These are phyloP conservation scores for Arabidopsis lyrata DNA, from an alignment of 441 rosid species.

Conservation along the genomic window DNA sequence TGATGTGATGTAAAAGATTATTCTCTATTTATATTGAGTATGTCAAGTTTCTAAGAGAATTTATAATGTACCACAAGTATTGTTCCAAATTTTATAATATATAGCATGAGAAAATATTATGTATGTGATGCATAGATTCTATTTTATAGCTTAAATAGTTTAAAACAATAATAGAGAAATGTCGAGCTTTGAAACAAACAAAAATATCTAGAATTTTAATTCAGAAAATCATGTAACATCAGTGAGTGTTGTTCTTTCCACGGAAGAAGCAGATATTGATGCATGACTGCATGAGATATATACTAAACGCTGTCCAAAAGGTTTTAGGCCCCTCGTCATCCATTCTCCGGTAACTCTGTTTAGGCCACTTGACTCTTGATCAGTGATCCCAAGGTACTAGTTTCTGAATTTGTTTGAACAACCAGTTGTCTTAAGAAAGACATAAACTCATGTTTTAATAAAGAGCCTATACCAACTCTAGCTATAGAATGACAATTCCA, in stretches of 20 bases:
- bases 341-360: constrained; percentile 43
- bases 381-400: constrained; percentile 42
- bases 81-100: too few relatives aligned
- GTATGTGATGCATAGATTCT: too few relatives aligned
- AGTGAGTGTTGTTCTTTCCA: constrained; percentile 35
- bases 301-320: constrained; percentile 31
- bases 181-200: not conserved
- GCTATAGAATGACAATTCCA: too few relatives aligned
- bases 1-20: not conserved
- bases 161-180: not conserved
- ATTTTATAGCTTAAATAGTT: not conserved
- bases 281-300: constrained; percentile 39
- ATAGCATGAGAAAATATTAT: too few relatives aligned
- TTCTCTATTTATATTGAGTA: too few relatives aligned
- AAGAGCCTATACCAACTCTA: not conserved
- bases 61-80: too few relatives aligned
- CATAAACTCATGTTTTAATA: not conserved
- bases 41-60: too few relatives aligned
- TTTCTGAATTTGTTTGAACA: constrained; percentile 29
- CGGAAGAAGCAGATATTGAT: constrained; percentile 41
- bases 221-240: not conserved
- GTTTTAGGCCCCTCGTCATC: constrained; percentile 29
- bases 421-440: too few relatives aligned
- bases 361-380: constrained; percentile 38
- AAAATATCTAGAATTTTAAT: not conserved